Base-by-base conservation (phyloP, 2,329 filamentous ascomycete genomes). In the Aspergillus neotritici region DNA sequence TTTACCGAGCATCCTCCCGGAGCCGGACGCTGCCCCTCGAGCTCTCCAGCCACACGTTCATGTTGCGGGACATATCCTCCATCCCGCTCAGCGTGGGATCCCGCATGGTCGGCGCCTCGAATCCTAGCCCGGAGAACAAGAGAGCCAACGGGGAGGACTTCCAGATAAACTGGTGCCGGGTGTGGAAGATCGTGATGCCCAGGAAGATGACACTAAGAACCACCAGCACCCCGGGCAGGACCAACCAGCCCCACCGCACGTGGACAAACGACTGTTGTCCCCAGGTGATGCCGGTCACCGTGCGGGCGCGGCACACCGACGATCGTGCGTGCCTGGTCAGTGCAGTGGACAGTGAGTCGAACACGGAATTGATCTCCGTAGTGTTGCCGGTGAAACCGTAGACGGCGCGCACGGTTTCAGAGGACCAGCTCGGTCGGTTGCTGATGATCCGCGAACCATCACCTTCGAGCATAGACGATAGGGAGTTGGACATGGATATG, bases 161-260 rank as follows among this genome's bases (percentile, higher is more conserved):
- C 56, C 54, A 59, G 29, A 59, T 56, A 29, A 53, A 55, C 28
- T 57, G 55, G 21, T 55, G 50, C 1, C 51, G 34, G 9, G 56
- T 59, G 31, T 56, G 51, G 5, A 53, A 16, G 3, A 59, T 43
- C 1, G 55, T 83, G 7, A 74, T 77, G 55, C 65, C 60, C 40
- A 77, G 71, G 48, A 74, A 74, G 17, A 49, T 34, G 17, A 56
- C 55, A 2, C 76, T 83, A 21, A 85, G 65, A 7, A 46, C 51
- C 13, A 57, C 47, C 32, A 59, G 34, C 1, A 13, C 39, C 15
- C 48, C 44, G 0, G 56, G 56, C 0, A 59, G 43, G 15, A 47
- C 47, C 40, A 60, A 40, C 57, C 56, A 60, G 5, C 35, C 32
- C 57, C 56, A 59, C 2, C 50, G 46, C 33, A 60, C 55, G 12